Evolutionary conservation across 176 grass and related monocot species (phyloP).

Genomic region (Rhipidocladum racemiflorum): DNA sequence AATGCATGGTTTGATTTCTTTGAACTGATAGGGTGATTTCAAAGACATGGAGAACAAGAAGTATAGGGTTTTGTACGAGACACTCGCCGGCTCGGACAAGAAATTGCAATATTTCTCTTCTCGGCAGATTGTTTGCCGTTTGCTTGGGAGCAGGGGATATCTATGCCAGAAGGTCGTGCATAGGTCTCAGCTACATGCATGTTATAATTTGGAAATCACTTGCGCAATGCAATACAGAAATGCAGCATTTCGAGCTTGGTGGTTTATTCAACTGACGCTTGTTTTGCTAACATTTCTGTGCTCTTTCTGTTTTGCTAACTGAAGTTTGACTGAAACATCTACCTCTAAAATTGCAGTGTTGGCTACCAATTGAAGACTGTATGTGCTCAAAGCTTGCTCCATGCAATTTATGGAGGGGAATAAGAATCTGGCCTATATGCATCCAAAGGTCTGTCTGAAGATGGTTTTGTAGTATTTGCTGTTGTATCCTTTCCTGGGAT

Average conservation of each 20-base stretch:
- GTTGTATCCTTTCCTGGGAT: not conserved
- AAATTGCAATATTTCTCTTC: too few relatives aligned
- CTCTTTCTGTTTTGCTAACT: not conserved
- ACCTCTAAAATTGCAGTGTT: slow-evolving; percentile 61
- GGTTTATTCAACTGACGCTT: not conserved
- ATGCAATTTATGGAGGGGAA: slow-evolving; percentile 52
- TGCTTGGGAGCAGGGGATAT: slow-evolving; percentile 73
- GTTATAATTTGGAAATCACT: not conserved
- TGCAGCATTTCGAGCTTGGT: not conserved
- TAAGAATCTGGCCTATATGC: slow-evolving; percentile 97
- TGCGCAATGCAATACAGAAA: not conserved
- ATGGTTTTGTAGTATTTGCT: not conserved
- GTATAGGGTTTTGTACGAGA: too few relatives aligned
- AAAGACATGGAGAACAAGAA: too few relatives aligned
- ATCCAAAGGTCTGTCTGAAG: slow-evolving; percentile 69
- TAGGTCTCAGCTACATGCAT: not conserved
- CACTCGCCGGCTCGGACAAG: too few relatives aligned
- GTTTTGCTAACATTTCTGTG: not conserved
- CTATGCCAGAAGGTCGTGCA: slow-evolving; percentile 74
- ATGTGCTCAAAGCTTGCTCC: slow-evolving; percentile 65
- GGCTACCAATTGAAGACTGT: slow-evolving; percentile 86
- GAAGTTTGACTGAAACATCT: not conserved
- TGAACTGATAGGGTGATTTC: too few relatives aligned
- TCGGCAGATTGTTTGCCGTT: too few relatives aligned
- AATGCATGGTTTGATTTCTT: too few relatives aligned